Percentiles rank a stretch among this genome's conserved stretches.
Conservation (phyloP, 331 rosid species). For the Acacia pycnantha region DNA sequence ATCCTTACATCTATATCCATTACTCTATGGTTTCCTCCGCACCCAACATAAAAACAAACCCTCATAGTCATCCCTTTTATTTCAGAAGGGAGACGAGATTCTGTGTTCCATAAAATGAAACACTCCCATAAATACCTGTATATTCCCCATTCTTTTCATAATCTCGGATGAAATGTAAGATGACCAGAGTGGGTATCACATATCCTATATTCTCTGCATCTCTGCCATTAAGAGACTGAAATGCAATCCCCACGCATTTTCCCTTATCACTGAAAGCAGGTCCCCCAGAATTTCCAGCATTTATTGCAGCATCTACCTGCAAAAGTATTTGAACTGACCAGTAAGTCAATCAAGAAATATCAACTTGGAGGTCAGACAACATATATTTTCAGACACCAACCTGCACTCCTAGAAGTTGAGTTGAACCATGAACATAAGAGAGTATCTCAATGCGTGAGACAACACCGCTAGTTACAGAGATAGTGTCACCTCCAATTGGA, state of each 20-base stretch:
- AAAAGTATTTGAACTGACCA: conserved; percentile 19
- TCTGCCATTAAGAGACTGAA: conserved; percentile 54
- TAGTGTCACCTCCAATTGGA: conserved; percentile 67
- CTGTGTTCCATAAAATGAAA: conserved; percentile 2
- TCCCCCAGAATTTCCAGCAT: conserved; percentile 64
- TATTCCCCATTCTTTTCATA: conserved; percentile 58
- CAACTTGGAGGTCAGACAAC: background rate
- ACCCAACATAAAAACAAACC: background rate
- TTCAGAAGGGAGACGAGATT: background rate
- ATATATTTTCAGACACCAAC: conserved; percentile 24
- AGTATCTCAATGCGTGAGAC: conserved; percentile 65
- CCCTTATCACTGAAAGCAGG: conserved; percentile 59
- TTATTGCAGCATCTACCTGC: conserved; percentile 64
- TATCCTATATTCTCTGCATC: conserved; percentile 61
- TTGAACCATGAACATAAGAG: conserved; percentile 65
- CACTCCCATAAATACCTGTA: conserved; percentile 36
- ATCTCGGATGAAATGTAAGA: conserved; percentile 52
- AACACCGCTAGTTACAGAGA: conserved; percentile 65
- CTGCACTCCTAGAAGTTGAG: conserved; percentile 72
- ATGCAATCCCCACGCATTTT: conserved; percentile 54
- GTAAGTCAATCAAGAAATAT: background rate
- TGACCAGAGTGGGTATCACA: conserved; percentile 55
- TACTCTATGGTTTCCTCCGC: background rate
- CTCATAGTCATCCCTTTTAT: background rate
- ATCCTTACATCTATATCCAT: background rate